Evolutionary conservation across 2,329 filamentous ascomycete genomes (phyloP), one percentile per base, ranked within the genome.

Genomic region (Talaromyces sp.): DNA sequence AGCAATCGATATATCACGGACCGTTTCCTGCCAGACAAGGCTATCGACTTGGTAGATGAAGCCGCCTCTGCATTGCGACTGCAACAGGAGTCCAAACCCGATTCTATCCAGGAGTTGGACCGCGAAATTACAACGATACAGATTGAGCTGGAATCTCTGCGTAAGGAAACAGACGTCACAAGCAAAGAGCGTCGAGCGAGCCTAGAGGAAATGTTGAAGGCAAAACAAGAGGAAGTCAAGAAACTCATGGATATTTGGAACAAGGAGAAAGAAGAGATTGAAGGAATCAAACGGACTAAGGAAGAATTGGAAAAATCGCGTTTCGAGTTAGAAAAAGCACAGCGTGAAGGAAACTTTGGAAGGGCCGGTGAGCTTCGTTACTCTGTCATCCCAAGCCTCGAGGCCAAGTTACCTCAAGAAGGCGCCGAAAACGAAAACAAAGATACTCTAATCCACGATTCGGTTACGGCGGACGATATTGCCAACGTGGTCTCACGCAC

Each of bases 1-100:
- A 95, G 91, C 68, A 98, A 98, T 73, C 90, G 95, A 61, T 99
- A 98, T 77, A 95, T 99, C 70, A 97, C 93, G 15, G 94, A 98
- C 74, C 89, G 95, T 1, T 98, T 97, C 78, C 82, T 98, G 0
- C 95, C 95, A 0, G 95, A 99, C 78, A 98, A 98, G 77, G 95
- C 95, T 2, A 98, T 99, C 68, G 95, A 98, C 75, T 79, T 98
- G 17, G 95, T 99, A 77, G 95, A 98, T 69, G 95, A 98, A 79
- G 95, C 95, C 10, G 93, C 94, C 1, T 96, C 91, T 67, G 92
- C 93, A 25, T 82, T 98, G 10, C 88, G 96, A 52, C 80, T 98
- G 37, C 94, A 98, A 74, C 95, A 98, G 78, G 95, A 99, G 77
- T 97, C 92, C 71, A 98, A 97, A 72, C 95, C 95, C 0, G 95